phyloP scores from a whole-genome alignment of 257 asterid genomes.

The Sherardia arvensis region DNA sequence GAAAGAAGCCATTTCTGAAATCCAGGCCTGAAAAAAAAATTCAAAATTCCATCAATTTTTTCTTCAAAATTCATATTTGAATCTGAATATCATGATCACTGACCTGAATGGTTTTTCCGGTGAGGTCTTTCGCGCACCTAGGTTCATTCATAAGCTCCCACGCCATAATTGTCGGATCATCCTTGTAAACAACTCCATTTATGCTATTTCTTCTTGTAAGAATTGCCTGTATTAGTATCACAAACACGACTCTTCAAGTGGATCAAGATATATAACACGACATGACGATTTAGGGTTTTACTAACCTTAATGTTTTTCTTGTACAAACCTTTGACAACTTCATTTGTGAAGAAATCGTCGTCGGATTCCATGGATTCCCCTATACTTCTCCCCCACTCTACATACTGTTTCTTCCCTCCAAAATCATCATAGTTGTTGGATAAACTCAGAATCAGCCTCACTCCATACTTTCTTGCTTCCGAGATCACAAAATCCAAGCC shows the following conservation, averaged over 20 bases:
- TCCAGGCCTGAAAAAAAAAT: slow-evolving; percentile 45
- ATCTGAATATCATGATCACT: not conserved
- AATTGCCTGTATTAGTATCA: slow-evolving; percentile 29
- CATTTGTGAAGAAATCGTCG: slow-evolving; percentile 57
- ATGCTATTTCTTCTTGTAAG: slow-evolving; percentile 54
- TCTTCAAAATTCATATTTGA: not conserved
- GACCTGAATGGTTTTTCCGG: slow-evolving; percentile 46
- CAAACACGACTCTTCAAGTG: not conserved
- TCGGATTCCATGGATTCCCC: slow-evolving; percentile 36
- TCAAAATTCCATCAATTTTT: not conserved
- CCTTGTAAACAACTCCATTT: slow-evolving; percentile 45
- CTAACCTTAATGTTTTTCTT: slow-evolving; percentile 54
- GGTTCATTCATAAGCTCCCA: slow-evolving; percentile 94
- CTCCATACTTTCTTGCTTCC: slow-evolving; percentile 51
- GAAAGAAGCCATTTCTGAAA: slow-evolving; percentile 57
- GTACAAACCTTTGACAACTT: slow-evolving; percentile 35
- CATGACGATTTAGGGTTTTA: not conserved
- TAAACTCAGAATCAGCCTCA: slow-evolving; percentile 54
- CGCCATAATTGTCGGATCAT: slow-evolving; percentile 63
- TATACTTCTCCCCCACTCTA: slow-evolving; percentile 48
- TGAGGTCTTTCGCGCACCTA: slow-evolving; percentile 42
- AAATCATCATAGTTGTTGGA: slow-evolving; percentile 44
- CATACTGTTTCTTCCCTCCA: slow-evolving; percentile 63
- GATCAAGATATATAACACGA: not conserved
- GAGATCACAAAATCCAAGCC: slow-evolving; percentile 57